These are phyloP conservation scores for Cymbopogon flexuosus DNA, from an alignment of 202 grass and related monocot species.

Conservation along the genomic window DNA sequence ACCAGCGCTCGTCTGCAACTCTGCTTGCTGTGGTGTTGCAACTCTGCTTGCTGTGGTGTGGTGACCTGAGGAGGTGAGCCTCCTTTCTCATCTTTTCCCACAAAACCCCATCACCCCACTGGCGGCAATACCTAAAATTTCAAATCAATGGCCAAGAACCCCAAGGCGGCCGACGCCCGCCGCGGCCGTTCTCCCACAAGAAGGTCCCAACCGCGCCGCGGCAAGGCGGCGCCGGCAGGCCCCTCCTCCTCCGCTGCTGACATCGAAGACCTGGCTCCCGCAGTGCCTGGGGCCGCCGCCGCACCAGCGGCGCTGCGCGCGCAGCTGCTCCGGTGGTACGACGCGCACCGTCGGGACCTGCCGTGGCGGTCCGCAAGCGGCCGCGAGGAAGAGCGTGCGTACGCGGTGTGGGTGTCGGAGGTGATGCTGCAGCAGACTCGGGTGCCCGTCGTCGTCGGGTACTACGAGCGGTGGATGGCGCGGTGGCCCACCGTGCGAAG, in stretches of 20 bases:
- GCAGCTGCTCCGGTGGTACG: conserved; percentile 72
- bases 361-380: conserved; percentile 60
- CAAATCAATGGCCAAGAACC: conserved; percentile 38
- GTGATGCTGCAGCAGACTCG: conserved; percentile 98
- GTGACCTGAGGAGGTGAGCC: no score
- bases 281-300: not conserved
- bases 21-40: no score
- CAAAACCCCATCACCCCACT: not conserved
- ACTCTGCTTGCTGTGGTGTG: no score
- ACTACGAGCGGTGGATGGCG: conserved; percentile 88
- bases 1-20: no score
- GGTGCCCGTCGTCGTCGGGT: conserved; percentile 66
- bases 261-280: conserved; percentile 41
- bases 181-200: not conserved
- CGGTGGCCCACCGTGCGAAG: conserved; percentile 76
- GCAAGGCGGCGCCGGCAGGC: not conserved
- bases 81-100: not conserved
- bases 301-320: conserved; percentile 25
- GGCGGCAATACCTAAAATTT: conserved; percentile 31
- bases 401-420: conserved; percentile 93
- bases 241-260: not conserved
- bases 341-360: conserved; percentile 55
- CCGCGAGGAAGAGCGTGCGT: conserved; percentile 53
- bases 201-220: not conserved
- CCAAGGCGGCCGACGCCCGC: not conserved